Conservation (phyloP, 768 basidiomycete genomes). For the Paxillus rubicundulus region DNA sequence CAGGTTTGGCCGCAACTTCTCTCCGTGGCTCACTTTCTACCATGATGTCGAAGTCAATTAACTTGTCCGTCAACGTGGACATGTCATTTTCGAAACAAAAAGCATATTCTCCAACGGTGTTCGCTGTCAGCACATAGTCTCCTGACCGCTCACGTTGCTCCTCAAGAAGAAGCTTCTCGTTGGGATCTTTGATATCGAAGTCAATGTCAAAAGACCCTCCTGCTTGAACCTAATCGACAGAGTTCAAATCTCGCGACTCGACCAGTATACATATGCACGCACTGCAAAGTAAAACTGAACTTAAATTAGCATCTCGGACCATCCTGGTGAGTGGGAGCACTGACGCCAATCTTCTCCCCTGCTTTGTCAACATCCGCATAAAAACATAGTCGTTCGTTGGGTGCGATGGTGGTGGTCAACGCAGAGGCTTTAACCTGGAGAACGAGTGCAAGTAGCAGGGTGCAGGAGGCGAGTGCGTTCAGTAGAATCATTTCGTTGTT, state of each 20-base stretch:
- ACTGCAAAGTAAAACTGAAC: slow-evolving; percentile 94
- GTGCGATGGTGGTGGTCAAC: slow-evolving; percentile 72
- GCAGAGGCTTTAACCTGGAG: slow-evolving; percentile 54
- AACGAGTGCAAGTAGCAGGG: slow-evolving; percentile 31
- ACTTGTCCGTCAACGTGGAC: slow-evolving; percentile 89
- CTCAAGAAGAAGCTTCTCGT: slow-evolving; percentile 82
- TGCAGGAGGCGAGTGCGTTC: slow-evolving; percentile 17
- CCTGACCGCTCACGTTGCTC: slow-evolving; percentile 90
- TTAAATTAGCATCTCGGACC: slow-evolving; percentile 8
- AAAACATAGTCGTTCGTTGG: slow-evolving; percentile 87
- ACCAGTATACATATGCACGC: slow-evolving; percentile 28
- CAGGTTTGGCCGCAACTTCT: slow-evolving; percentile 83
- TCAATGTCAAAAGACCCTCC: slow-evolving; percentile 97
- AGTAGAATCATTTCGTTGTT: slow-evolving; percentile 20
- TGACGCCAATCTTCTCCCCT: slow-evolving; percentile 86
- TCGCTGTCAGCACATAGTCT: slow-evolving; percentile 96
- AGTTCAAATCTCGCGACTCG: neutral
- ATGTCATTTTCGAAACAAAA: slow-evolving; percentile 99
- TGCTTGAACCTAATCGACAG: slow-evolving; percentile 73
- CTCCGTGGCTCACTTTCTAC: slow-evolving; percentile 95
- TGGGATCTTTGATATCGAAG: slow-evolving; percentile 90
- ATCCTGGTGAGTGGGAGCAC: slow-evolving; percentile 26
- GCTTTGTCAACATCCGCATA: slow-evolving; percentile 96
- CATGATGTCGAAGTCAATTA: slow-evolving; percentile 97
- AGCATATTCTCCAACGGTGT: slow-evolving; percentile 83